phyloP scores from a whole-genome alignment of 169 alveolate species.

The Cyclospora cayetanensis region DNA sequence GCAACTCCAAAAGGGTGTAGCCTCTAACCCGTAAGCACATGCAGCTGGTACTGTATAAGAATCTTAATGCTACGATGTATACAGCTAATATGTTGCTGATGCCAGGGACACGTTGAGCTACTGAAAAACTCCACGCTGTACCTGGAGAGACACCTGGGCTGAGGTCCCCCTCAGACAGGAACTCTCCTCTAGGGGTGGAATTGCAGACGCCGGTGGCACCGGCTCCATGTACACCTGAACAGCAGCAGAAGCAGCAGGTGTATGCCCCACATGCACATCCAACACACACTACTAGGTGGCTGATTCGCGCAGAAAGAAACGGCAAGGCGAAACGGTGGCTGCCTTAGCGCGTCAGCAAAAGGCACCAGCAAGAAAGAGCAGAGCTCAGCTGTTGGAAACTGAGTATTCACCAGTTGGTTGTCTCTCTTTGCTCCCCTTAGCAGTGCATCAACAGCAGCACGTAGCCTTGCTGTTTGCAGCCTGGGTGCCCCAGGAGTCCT shows the following conservation, averaged over 20 bases:
- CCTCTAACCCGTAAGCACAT: too few relatives aligned
- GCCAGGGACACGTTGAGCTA: too few relatives aligned
- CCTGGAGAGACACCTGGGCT: constrained; percentile 28
- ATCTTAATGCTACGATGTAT: too few relatives aligned
- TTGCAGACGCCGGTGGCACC: neutral
- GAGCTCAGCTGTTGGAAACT: too few relatives aligned
- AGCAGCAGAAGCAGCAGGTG: neutral
- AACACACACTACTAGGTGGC: too few relatives aligned
- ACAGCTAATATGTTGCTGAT: too few relatives aligned
- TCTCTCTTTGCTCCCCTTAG: constrained; percentile 15
- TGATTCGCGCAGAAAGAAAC: neutral
- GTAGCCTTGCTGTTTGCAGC: constrained; percentile 36
- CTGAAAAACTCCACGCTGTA: too few relatives aligned
- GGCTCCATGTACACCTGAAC: constrained; percentile 52
- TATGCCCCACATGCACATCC: too few relatives aligned
- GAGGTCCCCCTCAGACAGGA: constrained; percentile 42
- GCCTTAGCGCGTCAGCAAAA: neutral
- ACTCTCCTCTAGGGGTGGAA: constrained; percentile 28
- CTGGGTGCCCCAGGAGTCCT: constrained; percentile 29
- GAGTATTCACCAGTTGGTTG: constrained; percentile 55
- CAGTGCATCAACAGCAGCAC: constrained; percentile 27
- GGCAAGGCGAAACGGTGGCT: neutral
- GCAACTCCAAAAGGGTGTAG: too few relatives aligned
- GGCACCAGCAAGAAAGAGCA: neutral
- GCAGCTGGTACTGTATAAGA: too few relatives aligned